A percentile compares a stretch with the other conserved stretches of the same genome.
Evolutionary conservation across 2,329 filamentous ascomycete genomes (phyloP).

Genomic region (Claviceps purpurea): DNA sequence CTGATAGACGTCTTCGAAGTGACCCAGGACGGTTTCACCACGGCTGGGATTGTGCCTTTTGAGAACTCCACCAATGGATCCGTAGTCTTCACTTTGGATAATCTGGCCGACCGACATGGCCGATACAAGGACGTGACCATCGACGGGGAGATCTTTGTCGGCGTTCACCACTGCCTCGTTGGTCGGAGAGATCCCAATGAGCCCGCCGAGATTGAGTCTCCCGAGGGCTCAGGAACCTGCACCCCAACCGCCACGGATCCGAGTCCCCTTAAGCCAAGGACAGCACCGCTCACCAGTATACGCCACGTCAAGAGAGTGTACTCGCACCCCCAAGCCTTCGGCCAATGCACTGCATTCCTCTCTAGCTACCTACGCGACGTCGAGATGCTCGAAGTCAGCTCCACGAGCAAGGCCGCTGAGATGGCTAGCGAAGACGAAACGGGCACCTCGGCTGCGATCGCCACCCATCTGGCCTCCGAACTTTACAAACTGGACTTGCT

Average conservation of each 20-base stretch:
- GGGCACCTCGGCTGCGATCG: constrained; percentile 62
- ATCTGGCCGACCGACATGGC: constrained; percentile 61
- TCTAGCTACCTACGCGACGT: constrained; percentile 52
- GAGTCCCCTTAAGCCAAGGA: constrained; percentile 28
- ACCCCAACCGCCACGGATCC: constrained; percentile 37
- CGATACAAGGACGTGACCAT: constrained; percentile 58
- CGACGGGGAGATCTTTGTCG: constrained; percentile 72
- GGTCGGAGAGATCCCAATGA: constrained; percentile 29
- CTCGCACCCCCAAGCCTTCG: constrained; percentile 91
- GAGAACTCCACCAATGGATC: constrained; percentile 94
- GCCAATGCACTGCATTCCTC: constrained; percentile 74
- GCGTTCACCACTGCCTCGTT: constrained; percentile 79
- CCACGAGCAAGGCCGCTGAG: constrained; percentile 74
- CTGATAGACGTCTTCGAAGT: constrained; percentile 60
- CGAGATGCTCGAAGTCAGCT: constrained; percentile 74
- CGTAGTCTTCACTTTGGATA: constrained; percentile 80
- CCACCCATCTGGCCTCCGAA: constrained; percentile 58
- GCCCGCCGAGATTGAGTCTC: constrained; percentile 16
- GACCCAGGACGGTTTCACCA: constrained; percentile 52
- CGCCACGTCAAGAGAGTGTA: constrained; percentile 62
- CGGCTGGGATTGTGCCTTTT: constrained; percentile 77
- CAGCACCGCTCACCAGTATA: constrained; percentile 37
- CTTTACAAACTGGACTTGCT: constrained; percentile 57
- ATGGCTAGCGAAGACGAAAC: constrained; percentile 48
- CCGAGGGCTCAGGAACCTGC: constrained; percentile 28